phyloP scores from a whole-genome alignment of 1,284 basidiomycete species.

The Clitocybe nebularis region DNA sequence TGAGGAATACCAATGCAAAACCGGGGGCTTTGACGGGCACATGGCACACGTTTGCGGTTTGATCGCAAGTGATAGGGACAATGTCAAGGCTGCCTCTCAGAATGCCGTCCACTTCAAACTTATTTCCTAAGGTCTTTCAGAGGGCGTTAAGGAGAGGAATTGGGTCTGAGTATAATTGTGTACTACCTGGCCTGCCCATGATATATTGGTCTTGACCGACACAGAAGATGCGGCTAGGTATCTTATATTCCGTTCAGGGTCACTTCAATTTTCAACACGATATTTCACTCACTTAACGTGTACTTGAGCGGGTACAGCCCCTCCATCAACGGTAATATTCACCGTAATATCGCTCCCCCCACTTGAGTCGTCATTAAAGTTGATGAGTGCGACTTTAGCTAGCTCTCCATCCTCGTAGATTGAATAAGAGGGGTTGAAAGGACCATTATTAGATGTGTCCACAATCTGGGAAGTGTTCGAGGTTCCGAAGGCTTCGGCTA shows the following conservation, averaged over 20 bases:
- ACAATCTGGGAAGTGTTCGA: constrained; percentile 57
- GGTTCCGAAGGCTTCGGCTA: constrained; percentile 68
- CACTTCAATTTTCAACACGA: not conserved
- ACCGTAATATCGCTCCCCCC: constrained; percentile 50
- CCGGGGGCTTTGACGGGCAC: constrained; percentile 69
- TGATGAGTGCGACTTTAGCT: constrained; percentile 60
- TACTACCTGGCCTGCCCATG: constrained; percentile 59
- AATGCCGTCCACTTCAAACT: constrained; percentile 63
- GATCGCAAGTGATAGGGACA: constrained; percentile 48
- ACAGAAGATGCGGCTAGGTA: constrained; percentile 50
- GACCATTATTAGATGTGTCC: constrained; percentile 49
- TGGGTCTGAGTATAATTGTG: not conserved
- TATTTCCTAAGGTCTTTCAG: constrained; percentile 62
- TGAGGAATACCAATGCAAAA: constrained; percentile 67
- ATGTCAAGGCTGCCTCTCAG: constrained; percentile 48
- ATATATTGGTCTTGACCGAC: constrained; percentile 62
- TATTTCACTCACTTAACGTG: constrained; percentile 47
- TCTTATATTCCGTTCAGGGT: constrained; percentile 15
- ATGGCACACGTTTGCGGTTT: constrained; percentile 45
- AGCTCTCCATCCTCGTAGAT: constrained; percentile 63
- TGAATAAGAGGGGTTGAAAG: constrained; percentile 65
- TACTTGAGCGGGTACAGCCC: constrained; percentile 37
- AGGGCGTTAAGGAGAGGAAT: not conserved
- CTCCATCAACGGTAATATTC: constrained; percentile 36
- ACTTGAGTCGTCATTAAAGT: constrained; percentile 54